Conservation (phyloP, 371 early-diverging fungal species). For the Syncephalastrum racemosum region DNA sequence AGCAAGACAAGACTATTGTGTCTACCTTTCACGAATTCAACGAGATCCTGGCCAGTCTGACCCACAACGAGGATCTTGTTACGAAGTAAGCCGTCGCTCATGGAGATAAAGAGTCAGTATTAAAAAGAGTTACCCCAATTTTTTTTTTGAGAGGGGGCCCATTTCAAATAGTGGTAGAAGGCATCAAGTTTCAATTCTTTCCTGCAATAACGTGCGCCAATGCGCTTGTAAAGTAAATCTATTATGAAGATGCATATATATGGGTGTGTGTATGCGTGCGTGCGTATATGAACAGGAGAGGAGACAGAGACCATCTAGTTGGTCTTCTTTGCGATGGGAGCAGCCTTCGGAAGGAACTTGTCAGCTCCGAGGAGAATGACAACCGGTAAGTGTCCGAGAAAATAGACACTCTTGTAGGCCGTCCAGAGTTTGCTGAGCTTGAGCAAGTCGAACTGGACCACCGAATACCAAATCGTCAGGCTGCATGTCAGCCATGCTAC, state of each 20-base stretch:
- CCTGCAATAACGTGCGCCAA: too few species aligned
- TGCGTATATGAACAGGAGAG: too few species aligned
- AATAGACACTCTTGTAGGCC: constrained; percentile 46
- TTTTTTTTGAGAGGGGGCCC: too few species aligned
- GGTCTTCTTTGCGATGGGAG: background rate
- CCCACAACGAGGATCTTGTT: constrained; percentile 67
- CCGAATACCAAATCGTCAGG: constrained; percentile 27
- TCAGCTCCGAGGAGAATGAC: constrained; percentile 23
- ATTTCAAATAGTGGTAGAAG: too few species aligned
- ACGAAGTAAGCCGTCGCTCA: constrained; percentile 16
- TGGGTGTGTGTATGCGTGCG: too few species aligned
- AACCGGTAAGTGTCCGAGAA: constrained; percentile 39
- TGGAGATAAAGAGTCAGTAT: too few species aligned
- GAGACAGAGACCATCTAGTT: background rate
- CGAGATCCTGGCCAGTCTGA: constrained; percentile 41
- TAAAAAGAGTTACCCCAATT: too few species aligned
- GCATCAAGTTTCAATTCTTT: too few species aligned
- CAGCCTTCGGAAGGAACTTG: constrained; percentile 21
- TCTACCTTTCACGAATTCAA: constrained; percentile 55
- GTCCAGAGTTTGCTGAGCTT: constrained; percentile 27
- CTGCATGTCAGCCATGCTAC: constrained; percentile 37
- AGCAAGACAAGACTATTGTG: background rate
- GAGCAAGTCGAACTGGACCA: constrained; percentile 46
- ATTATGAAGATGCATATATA: too few species aligned
- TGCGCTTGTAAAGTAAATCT: too few species aligned